These are phyloP conservation scores for Zygosaccharomyces bailii DNA, from an alignment of 805 yeast species.

Conservation along the genomic window DNA sequence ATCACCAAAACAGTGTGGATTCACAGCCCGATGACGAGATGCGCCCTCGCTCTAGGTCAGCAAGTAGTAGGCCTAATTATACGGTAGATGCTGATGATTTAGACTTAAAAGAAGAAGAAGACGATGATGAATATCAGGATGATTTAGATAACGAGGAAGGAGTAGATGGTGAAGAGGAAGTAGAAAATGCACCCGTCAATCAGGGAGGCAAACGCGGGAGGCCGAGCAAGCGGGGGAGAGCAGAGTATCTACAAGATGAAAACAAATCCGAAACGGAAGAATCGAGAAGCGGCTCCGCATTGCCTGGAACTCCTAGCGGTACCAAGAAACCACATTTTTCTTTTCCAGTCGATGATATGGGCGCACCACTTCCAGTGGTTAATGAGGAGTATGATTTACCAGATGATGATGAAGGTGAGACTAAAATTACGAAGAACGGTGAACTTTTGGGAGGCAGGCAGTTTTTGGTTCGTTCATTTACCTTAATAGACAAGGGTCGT, in stretches of 20 bases:
- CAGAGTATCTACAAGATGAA: slow-evolving; percentile 21
- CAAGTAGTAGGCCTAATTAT: slow-evolving; percentile 25
- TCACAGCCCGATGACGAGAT: slow-evolving; percentile 4
- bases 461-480: slow-evolving; percentile 68
- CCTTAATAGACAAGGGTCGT: slow-evolving; percentile 54
- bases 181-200: slow-evolving; percentile 26
- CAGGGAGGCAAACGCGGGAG: slow-evolving; percentile 28
- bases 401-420: slow-evolving; percentile 74
- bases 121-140: slow-evolving; percentile 29
- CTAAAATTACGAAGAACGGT: slow-evolving; percentile 67
- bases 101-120: slow-evolving; percentile 35
- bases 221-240: slow-evolving; percentile 23
- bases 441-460: slow-evolving; percentile 66
- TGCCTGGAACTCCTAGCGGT: slow-evolving; percentile 11
- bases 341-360: slow-evolving; percentile 59
- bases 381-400: slow-evolving; percentile 78
- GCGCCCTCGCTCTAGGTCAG: slow-evolving; percentile 23
- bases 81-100: slow-evolving; percentile 32
- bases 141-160: slow-evolving; percentile 33
- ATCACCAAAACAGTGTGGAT: background rate
- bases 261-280: slow-evolving; percentile 30
- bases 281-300: slow-evolving; percentile 26
- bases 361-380: slow-evolving; percentile 57
- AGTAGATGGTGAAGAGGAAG: slow-evolving; percentile 29
- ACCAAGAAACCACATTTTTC: slow-evolving; percentile 42